Evolutionary conservation across 2,329 filamentous ascomycete genomes (phyloP).

Genomic region (Aspergillus calidoustus): DNA sequence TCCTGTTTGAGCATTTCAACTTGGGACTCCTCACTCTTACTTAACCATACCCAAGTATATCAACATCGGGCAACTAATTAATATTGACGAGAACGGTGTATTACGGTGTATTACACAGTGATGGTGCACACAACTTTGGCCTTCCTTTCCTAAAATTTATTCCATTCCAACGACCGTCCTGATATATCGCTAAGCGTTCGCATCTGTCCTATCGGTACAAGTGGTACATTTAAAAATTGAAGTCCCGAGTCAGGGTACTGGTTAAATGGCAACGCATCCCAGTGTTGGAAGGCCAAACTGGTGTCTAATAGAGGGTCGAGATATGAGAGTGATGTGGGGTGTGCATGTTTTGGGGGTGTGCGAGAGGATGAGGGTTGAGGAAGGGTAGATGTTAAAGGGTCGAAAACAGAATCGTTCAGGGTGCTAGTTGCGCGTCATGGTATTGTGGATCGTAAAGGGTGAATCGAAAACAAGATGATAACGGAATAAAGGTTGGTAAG

Average conservation of each 20-base stretch:
- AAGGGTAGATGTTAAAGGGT: neutral
- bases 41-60: neutral
- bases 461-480: slow-evolving; percentile 14
- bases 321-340: slow-evolving; percentile 1
- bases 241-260: slow-evolving; percentile 15
- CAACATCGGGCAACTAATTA: too few species aligned
- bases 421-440: slow-evolving; percentile 3
- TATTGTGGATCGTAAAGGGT: slow-evolving; percentile 12
- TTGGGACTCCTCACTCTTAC: too few species aligned
- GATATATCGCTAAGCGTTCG: slow-evolving; percentile 21
- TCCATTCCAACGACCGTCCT: slow-evolving; percentile 24
- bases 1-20: neutral
- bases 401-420: neutral
- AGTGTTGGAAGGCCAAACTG: slow-evolving; percentile 3
- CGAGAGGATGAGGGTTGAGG: slow-evolving; percentile 2
- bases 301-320: neutral
- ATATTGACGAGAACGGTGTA: neutral
- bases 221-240: slow-evolving; percentile 24
- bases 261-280: slow-evolving; percentile 2
- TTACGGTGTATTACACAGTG: neutral
- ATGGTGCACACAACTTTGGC: slow-evolving; percentile 15
- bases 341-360: neutral
- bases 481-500: slow-evolving; percentile 26
- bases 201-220: slow-evolving; percentile 30
- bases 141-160: slow-evolving; percentile 32